Evolutionary conservation across 208 protist species (phyloP).

Genomic region (Borovskyia barvae): DNA sequence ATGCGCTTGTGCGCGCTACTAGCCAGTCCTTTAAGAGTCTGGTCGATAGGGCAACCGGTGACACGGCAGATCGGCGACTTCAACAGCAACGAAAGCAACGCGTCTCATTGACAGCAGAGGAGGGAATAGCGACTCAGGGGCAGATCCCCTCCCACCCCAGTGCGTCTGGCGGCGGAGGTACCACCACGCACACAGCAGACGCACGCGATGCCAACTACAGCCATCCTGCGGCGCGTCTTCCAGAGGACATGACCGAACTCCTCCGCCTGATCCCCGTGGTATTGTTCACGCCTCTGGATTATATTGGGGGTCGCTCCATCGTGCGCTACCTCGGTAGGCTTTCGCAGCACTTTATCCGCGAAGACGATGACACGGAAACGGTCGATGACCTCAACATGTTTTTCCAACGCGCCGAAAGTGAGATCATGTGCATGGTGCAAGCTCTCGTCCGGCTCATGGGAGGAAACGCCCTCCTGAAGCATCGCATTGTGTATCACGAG

Average conservation of each 20-base stretch:
- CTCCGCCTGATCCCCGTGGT: slow-evolving; percentile 36
- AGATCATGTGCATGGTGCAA: slow-evolving; percentile 77
- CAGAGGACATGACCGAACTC: slow-evolving; percentile 35
- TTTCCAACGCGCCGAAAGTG: slow-evolving; percentile 71
- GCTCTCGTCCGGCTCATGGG: slow-evolving; percentile 77
- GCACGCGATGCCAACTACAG: slow-evolving; percentile 23
- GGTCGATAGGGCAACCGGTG: slow-evolving; percentile 23
- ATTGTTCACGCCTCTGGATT: slow-evolving; percentile 77
- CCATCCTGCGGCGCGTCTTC: slow-evolving; percentile 32
- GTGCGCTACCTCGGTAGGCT: slow-evolving; percentile 84
- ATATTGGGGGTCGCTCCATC: slow-evolving; percentile 75
- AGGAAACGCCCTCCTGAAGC: slow-evolving; percentile 85
- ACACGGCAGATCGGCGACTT: slow-evolving; percentile 16
- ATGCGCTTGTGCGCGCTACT: slow-evolving; percentile 30
- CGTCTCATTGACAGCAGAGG: slow-evolving; percentile 1
- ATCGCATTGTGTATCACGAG: slow-evolving; percentile 83
- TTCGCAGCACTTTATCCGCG: slow-evolving; percentile 92
- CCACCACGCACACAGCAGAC: neutral
- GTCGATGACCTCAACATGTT: slow-evolving; percentile 57
- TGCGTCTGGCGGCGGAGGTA: neutral
- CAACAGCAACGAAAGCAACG: slow-evolving; percentile 23
- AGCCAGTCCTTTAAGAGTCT: slow-evolving; percentile 37
- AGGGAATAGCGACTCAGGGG: neutral
- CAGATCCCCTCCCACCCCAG: too few species aligned
- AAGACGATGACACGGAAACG: slow-evolving; percentile 54